Conservation (phyloP, 495 filamentous ascomycete species). For the Penicillium bialowiezense region DNA sequence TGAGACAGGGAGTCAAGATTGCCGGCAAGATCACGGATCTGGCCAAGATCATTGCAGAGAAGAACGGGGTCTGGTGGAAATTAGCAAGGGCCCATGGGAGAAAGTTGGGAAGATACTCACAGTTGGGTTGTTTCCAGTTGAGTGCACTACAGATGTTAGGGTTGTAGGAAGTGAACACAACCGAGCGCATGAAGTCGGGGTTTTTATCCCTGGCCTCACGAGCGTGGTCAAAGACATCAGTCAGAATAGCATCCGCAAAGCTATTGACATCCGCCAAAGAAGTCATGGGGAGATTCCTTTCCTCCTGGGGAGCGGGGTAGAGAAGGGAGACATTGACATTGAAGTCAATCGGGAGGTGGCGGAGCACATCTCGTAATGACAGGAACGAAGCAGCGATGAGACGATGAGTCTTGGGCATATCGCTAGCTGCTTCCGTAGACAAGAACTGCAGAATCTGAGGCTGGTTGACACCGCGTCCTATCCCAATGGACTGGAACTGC, state of each 20-base stretch:
- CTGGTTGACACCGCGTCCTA: constrained; percentile 41
- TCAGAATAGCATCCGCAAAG: constrained; percentile 79
- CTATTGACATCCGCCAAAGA: constrained; percentile 80
- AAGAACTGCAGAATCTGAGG: constrained; percentile 44
- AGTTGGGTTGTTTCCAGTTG: constrained; percentile 99
- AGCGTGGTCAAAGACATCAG: constrained; percentile 87
- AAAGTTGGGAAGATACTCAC: constrained; percentile 41
- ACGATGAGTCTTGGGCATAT: constrained; percentile 64
- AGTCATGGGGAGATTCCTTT: constrained; percentile 61
- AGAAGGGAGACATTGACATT: constrained; percentile 85
- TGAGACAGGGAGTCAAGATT: constrained; percentile 36
- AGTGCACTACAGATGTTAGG: constrained; percentile 83
- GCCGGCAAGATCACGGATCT: constrained; percentile 46
- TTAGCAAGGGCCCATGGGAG: constrained; percentile 1
- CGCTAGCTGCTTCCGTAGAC: constrained; percentile 41
- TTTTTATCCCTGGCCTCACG: constrained; percentile 65
- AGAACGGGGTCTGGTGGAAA: constrained; percentile 74
- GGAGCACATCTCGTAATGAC: constrained; percentile 70
- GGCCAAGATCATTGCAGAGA: constrained; percentile 86
- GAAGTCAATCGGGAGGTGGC: constrained; percentile 68
- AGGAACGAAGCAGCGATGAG: constrained; percentile 71
- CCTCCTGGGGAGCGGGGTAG: constrained; percentile 73
- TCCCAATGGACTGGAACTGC: constrained; percentile 70
- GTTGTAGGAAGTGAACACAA: constrained; percentile 93
- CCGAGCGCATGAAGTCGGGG: constrained; percentile 69